phyloP scores from a whole-genome alignment of 2,329 filamentous ascomycete species.

The Alternaria sp. region DNA sequence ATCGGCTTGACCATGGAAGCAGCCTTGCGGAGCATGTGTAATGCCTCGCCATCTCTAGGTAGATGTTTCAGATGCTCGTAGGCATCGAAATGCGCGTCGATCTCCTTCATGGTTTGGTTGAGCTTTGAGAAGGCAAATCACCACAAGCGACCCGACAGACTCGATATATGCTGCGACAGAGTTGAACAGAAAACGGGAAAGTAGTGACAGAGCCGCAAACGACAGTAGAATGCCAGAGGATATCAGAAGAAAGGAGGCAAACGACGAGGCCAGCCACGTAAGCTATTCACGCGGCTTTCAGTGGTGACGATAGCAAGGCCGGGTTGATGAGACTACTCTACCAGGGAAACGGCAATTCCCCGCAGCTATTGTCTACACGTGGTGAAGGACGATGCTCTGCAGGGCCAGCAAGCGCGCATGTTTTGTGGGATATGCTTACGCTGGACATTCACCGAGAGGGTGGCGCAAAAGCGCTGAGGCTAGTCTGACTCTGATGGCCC shows the following conservation, averaged over 20 bases:
- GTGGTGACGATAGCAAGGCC: constrained; percentile 22
- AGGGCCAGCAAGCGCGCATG: constrained; percentile 26
- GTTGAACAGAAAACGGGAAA: constrained; percentile 2
- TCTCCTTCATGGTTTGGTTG: constrained; percentile 51
- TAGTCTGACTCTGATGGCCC: not conserved
- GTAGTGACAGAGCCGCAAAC: constrained; percentile 15
- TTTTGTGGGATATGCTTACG: constrained; percentile 12
- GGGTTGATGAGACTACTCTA: constrained; percentile 12
- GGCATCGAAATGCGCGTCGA: constrained; percentile 59
- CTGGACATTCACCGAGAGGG: constrained; percentile 17
- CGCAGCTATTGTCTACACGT: constrained; percentile 15
- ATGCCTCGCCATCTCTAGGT: constrained; percentile 56
- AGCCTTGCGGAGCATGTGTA: constrained; percentile 74
- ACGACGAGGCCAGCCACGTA: constrained; percentile 34
- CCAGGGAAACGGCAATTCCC: constrained; percentile 5
- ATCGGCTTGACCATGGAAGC: constrained; percentile 93
- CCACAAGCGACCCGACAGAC: not conserved
- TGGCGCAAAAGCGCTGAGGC: constrained; percentile 21
- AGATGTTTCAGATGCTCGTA: constrained; percentile 61
- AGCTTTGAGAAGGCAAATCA: not conserved
- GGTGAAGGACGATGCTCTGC: constrained; percentile 24
- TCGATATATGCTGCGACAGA: constrained; percentile 1
- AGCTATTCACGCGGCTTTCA: constrained; percentile 38
- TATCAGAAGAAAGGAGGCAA: constrained; percentile 25
- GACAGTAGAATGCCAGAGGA: constrained; percentile 16